Conservation (phyloP, 495 filamentous ascomycete genomes). For the Apiosordaria backusii region DNA sequence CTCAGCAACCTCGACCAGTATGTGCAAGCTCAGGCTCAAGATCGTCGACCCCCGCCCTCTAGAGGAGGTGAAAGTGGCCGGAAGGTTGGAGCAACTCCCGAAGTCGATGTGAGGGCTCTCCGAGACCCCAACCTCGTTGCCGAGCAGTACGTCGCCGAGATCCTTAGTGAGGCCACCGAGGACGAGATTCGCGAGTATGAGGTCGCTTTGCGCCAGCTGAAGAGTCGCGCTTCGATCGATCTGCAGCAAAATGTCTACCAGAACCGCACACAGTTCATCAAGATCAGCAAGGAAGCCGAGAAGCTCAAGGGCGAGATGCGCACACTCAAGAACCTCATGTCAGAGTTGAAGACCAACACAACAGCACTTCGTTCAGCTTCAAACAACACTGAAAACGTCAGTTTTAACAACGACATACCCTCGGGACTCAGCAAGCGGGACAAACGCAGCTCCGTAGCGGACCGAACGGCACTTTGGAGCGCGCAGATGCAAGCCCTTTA, state of each 20-base stretch:
- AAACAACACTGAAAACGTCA: slow-evolving; percentile 28
- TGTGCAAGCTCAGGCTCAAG: slow-evolving; percentile 50
- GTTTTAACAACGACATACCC: slow-evolving; percentile 39
- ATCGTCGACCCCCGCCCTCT: slow-evolving; percentile 43
- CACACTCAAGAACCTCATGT: slow-evolving; percentile 79
- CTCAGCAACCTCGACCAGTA: slow-evolving; percentile 53
- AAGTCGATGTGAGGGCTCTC: slow-evolving; percentile 67
- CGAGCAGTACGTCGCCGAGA: slow-evolving; percentile 70
- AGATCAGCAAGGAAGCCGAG: slow-evolving; percentile 97
- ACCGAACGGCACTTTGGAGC: slow-evolving; percentile 94
- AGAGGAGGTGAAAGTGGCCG: slow-evolving; percentile 45
- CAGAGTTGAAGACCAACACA: slow-evolving; percentile 73
- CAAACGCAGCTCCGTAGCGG: slow-evolving; percentile 80
- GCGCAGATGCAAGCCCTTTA: slow-evolving; percentile 82
- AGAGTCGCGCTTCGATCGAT: slow-evolving; percentile 78
- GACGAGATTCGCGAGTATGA: slow-evolving; percentile 87
- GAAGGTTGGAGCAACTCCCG: slow-evolving; percentile 35
- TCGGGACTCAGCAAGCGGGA: slow-evolving; percentile 58
- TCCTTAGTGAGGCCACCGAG: slow-evolving; percentile 90
- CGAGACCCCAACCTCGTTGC: slow-evolving; percentile 75
- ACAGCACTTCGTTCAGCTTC: slow-evolving; percentile 71
- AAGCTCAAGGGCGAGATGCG: slow-evolving; percentile 97
- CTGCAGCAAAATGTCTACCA: slow-evolving; percentile 96
- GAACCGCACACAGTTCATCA: slow-evolving; percentile 97
- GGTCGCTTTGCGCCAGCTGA: slow-evolving; percentile 67